A percentile compares a stretch with the other conserved stretches of the same genome.
Evolutionary conservation across 148 eudicot species (phyloP).

Genomic region (Drosera capensis): DNA sequence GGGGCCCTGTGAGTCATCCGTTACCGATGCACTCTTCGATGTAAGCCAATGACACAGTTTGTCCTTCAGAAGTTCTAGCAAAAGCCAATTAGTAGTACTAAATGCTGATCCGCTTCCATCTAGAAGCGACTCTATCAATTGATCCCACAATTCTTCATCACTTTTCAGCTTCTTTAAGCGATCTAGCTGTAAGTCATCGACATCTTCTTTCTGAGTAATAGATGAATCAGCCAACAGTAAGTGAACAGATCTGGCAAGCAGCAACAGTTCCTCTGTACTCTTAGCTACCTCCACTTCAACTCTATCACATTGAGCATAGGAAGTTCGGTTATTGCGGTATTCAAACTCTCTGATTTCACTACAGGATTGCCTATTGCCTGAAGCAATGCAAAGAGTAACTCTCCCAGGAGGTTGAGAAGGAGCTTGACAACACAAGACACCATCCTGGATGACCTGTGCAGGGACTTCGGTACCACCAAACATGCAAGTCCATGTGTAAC

Average conservation of each 20-base stretch:
- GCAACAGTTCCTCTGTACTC: slow-evolving; percentile 52
- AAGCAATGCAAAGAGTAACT: slow-evolving; percentile 59
- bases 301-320: slow-evolving; percentile 19
- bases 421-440: slow-evolving; percentile 67
- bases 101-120: slow-evolving; percentile 39
- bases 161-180: slow-evolving; percentile 18
- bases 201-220: slow-evolving; percentile 22
- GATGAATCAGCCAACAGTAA: slow-evolving; percentile 40
- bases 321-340: slow-evolving; percentile 33
- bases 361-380: slow-evolving; percentile 61
- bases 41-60: slow-evolving; percentile 73
- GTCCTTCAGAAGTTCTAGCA: slow-evolving; percentile 72
- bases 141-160: slow-evolving; percentile 45
- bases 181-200: slow-evolving; percentile 20
- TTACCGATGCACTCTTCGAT: slow-evolving; percentile 9
- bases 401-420: slow-evolving; percentile 66
- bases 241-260: slow-evolving; percentile 59
- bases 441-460: slow-evolving; percentile 58
- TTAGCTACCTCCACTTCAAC: slow-evolving; percentile 23
- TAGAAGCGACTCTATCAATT: slow-evolving; percentile 44
- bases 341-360: slow-evolving; percentile 93
- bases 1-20: slow-evolving; percentile 14
- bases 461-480: slow-evolving; percentile 86
- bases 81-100: slow-evolving; percentile 56
- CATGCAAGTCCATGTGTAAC: slow-evolving; percentile 67